Conservation (phyloP, 2,329 filamentous ascomycete species). For the Colletotrichum acutatum region DNA sequence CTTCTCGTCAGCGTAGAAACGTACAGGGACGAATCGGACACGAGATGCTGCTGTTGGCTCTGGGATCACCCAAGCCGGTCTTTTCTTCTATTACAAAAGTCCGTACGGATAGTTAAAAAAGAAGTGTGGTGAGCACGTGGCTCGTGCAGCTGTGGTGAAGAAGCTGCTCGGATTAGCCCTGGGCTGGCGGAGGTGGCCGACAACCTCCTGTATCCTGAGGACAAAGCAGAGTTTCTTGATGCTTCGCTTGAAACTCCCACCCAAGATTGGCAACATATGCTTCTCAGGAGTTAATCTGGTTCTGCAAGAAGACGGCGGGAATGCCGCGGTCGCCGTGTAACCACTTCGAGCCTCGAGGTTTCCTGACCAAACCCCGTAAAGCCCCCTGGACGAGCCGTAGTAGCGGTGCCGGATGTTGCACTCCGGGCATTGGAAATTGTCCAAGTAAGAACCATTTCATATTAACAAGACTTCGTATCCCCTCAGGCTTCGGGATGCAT, state of each 20-base stretch:
- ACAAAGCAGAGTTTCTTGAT: not conserved
- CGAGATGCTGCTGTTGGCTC: not conserved
- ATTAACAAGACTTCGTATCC: not conserved
- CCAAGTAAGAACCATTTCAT: not conserved
- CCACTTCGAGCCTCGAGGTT: too few species aligned
- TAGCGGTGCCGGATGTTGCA: not conserved
- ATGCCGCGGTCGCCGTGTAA: not conserved
- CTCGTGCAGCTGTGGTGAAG: not conserved
- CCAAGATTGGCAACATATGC: not conserved
- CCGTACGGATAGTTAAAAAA: constrained; percentile 1
- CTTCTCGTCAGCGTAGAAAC: not conserved
- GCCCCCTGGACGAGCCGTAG: not conserved
- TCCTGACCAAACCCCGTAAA: not conserved
- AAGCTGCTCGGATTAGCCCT: not conserved
- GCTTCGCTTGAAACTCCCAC: not conserved
- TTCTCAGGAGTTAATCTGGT: not conserved
- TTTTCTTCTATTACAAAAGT: not conserved
- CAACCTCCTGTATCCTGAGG: not conserved
- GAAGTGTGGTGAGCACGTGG: constrained; percentile 26
- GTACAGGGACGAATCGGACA: not conserved
- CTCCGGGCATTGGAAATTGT: not conserved
- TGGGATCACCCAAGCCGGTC: constrained; percentile 18
- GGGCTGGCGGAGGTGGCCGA: not conserved
- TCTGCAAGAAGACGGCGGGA: not conserved
- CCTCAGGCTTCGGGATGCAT: not conserved